Conservation (phyloP, 2,329 filamentous ascomycete genomes). For the Pestalotiopsis sp. region DNA sequence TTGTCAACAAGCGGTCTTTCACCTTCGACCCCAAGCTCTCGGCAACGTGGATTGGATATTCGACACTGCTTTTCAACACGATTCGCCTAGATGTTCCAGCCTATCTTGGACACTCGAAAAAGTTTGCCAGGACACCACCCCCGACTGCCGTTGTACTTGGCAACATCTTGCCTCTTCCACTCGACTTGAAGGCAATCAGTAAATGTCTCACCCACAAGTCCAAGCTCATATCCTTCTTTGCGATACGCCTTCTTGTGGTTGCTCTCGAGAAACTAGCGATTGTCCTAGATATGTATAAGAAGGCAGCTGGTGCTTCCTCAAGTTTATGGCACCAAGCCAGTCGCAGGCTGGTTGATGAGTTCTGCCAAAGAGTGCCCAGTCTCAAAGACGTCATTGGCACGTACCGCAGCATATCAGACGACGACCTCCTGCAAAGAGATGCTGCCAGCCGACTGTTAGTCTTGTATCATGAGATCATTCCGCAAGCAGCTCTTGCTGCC, state of each 20-base stretch:
- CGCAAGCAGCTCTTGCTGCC: conserved; percentile 77
- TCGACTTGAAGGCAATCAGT: conserved; percentile 78
- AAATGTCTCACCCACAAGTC: conserved; percentile 79
- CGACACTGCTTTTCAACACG: conserved; percentile 82
- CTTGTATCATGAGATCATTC: conserved; percentile 84
- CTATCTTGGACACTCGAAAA: conserved; percentile 69
- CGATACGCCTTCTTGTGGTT: conserved; percentile 75
- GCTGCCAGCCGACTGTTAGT: conserved; percentile 77
- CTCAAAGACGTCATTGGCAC: conserved; percentile 79
- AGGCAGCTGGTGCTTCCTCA: conserved; percentile 42
- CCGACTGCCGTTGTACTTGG: conserved; percentile 80
- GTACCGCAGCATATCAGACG: conserved; percentile 70
- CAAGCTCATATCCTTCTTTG: conserved; percentile 82
- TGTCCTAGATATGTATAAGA: conserved; percentile 64
- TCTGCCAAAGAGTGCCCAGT: conserved; percentile 76
- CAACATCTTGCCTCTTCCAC: conserved; percentile 80
- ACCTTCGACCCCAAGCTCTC: conserved; percentile 90
- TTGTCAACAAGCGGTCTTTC: conserved; percentile 77
- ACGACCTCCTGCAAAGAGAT: conserved; percentile 76
- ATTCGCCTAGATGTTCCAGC: conserved; percentile 75
- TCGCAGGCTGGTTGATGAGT: conserved; percentile 70
- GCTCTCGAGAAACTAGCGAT: conserved; percentile 77
- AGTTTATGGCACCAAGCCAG: conserved; percentile 72
- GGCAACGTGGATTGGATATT: conserved; percentile 93
- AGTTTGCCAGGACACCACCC: conserved; percentile 70